A percentile compares a stretch with the other conserved stretches of the same genome.
Evolutionary conservation across 768 basidiomycete genomes (phyloP).

Genomic region (Daedalea quercina): DNA sequence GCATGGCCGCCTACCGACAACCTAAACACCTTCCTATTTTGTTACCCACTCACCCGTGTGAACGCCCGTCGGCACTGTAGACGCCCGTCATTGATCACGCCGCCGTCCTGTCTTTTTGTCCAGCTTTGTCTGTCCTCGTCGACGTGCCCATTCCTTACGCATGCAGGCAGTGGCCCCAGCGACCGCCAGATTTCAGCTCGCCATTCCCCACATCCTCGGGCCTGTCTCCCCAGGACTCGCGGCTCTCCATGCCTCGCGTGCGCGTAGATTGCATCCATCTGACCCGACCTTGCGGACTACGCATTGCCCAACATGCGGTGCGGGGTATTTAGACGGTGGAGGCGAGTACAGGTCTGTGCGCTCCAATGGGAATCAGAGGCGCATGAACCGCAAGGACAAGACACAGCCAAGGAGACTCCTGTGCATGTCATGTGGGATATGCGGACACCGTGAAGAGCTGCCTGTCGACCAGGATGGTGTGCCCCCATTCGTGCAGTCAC

Average conservation of each 20-base stretch:
- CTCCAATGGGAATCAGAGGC: constrained; percentile 19
- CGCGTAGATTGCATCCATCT: constrained; percentile 21
- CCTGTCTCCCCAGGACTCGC: constrained; percentile 50
- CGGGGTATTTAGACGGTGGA: constrained; percentile 36
- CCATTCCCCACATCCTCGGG: constrained; percentile 43
- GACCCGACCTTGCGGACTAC: constrained; percentile 17
- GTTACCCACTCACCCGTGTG: background rate
- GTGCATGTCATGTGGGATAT: constrained; percentile 21
- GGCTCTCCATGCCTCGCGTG: constrained; percentile 50
- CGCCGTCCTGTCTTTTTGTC: background rate
- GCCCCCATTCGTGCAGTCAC: constrained; percentile 12
- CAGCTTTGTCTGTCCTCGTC: background rate
- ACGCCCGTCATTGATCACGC: background rate
- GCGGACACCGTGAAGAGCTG: constrained; percentile 21
- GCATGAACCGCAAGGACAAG: constrained; percentile 12
- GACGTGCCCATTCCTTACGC: background rate
- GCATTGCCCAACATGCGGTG: constrained; percentile 51
- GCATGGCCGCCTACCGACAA: constrained; percentile 3
- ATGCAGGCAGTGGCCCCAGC: constrained; percentile 10
- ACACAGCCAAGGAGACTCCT: constrained; percentile 6
- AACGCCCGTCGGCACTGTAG: background rate
- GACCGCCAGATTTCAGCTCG: constrained; percentile 26
- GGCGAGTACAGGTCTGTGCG: constrained; percentile 30
- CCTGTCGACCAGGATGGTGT: constrained; percentile 14
- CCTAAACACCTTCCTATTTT: constrained; percentile 2